Percentiles rank a stretch among this genome's conserved stretches.
phyloP scores from a whole-genome alignment of 257 asterid species.

The Datura wrightii region DNA sequence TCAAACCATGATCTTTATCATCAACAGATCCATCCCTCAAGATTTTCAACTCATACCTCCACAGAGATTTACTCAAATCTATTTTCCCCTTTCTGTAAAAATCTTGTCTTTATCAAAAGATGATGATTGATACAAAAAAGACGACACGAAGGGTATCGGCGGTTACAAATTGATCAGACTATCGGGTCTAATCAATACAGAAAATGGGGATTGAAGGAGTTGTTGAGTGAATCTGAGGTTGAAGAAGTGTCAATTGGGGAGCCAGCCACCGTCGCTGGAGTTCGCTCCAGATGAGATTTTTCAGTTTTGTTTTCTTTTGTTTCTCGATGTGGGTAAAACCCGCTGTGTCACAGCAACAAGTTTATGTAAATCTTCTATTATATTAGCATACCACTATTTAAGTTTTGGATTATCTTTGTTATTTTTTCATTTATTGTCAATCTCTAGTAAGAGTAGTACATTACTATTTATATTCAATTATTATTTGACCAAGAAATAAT shows the following conservation, averaged over 20 bases:
- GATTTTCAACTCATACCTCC: slow-evolving; percentile 11
- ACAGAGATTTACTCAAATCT: not conserved
- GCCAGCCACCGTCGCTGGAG: slow-evolving; percentile 43
- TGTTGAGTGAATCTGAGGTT: not conserved
- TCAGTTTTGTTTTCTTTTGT: slow-evolving; percentile 29
- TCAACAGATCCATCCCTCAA: slow-evolving; percentile 46
- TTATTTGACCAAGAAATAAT: not conserved
- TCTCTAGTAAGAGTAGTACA: no score
- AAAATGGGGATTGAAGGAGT: slow-evolving; percentile 20
- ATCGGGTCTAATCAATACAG: not conserved
- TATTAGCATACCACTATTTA: not conserved
- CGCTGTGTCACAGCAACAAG: not conserved
- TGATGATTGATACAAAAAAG: not conserved
- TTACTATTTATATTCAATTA: not conserved
- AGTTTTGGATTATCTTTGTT: not conserved
- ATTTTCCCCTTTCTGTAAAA: slow-evolving; percentile 9
- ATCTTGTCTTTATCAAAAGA: not conserved
- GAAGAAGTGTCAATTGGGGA: slow-evolving; percentile 30
- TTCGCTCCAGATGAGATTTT: slow-evolving; percentile 37
- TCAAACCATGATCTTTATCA: slow-evolving; percentile 38
- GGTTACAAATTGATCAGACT: not conserved
- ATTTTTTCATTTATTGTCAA: not conserved
- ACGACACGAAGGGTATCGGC: not conserved
- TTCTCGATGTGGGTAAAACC: slow-evolving; percentile 20
- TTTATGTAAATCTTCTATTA: slow-evolving; percentile 15